These are phyloP conservation scores for Crithidia bombi DNA, from an alignment of 208 protist genomes.

Conservation along the genomic window DNA sequence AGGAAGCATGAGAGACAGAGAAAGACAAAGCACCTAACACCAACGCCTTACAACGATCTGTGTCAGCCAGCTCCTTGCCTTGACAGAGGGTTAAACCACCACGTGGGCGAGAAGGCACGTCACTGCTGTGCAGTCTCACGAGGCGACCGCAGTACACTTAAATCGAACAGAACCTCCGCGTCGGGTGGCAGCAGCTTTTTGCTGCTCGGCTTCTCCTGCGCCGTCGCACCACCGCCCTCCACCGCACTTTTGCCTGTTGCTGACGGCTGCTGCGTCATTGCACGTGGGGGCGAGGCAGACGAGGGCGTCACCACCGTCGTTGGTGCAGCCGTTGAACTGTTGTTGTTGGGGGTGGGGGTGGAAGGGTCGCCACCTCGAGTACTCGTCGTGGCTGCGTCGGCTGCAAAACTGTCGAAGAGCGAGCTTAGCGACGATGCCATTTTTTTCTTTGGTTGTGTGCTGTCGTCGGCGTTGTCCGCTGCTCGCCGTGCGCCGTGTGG, in stretches of 20 bases:
- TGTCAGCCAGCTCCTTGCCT: too few species aligned
- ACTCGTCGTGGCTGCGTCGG: neutral
- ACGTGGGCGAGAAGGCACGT: neutral
- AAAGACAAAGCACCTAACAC: too few species aligned
- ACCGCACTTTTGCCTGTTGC: neutral
- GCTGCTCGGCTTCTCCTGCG: neutral
- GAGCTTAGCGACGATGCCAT: neutral
- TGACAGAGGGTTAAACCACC: neutral
- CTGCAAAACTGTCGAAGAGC: conserved; percentile 2
- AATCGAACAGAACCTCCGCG: conserved; percentile 19
- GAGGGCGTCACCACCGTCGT: neutral
- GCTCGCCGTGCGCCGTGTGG: neutral
- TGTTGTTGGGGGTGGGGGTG: neutral
- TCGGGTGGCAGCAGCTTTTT: conserved; percentile 2
- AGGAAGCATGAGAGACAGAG: too few species aligned
- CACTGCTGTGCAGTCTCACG: neutral
- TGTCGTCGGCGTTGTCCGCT: neutral
- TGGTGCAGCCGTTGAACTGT: neutral
- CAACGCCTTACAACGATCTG: too few species aligned
- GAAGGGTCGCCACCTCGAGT: neutral
- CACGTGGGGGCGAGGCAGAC: neutral
- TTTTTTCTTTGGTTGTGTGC: neutral
- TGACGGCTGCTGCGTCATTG: neutral
- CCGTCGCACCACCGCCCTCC: neutral
- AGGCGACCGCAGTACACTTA: neutral